A percentile compares a stretch with the other conserved stretches of the same genome.
Conservation (phyloP, 768 basidiomycete species). For the Hericium alpestre region DNA sequence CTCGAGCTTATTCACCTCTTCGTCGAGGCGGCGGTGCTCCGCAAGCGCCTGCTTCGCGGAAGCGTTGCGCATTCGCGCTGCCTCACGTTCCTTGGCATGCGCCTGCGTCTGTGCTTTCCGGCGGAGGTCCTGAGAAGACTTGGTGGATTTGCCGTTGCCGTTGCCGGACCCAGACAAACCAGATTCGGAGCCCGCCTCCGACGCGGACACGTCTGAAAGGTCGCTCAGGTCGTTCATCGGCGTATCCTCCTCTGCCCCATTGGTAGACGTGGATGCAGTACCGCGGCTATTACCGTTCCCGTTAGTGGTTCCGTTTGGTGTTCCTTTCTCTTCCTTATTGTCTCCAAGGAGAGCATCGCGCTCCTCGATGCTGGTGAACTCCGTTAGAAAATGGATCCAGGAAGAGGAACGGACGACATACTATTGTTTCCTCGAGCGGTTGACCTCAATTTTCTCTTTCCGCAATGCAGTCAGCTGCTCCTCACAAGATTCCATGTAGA, state of each 20-base stretch:
- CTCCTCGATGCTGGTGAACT: slow-evolving; percentile 49
- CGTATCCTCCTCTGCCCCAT: slow-evolving; percentile 40
- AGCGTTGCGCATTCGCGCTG: slow-evolving; percentile 65
- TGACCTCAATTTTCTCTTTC: slow-evolving; percentile 94
- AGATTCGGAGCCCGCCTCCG: slow-evolving; percentile 54
- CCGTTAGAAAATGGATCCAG: slow-evolving; percentile 4
- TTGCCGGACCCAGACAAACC: slow-evolving; percentile 23
- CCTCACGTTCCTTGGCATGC: slow-evolving; percentile 73
- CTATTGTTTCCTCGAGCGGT: slow-evolving; percentile 81
- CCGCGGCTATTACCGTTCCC: too few relatives aligned
- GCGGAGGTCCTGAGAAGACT: slow-evolving; percentile 25
- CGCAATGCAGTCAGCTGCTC: slow-evolving; percentile 82
- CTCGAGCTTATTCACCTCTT: slow-evolving; percentile 78
- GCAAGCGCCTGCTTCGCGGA: slow-evolving; percentile 73
- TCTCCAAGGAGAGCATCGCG: slow-evolving; percentile 58
- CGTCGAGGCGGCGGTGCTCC: slow-evolving; percentile 76
- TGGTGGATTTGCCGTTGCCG: slow-evolving; percentile 19
- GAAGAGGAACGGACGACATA: slow-evolving; percentile 32
- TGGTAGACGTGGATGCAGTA: too few relatives aligned
- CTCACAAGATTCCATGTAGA: slow-evolving; percentile 85
- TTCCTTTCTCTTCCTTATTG: slow-evolving; percentile 27
- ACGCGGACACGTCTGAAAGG: slow-evolving; percentile 55
- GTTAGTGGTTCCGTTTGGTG: slow-evolving; percentile 13
- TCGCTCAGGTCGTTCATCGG: slow-evolving; percentile 60
- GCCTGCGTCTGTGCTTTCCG: slow-evolving; percentile 43